Percentiles rank a stretch among this genome's conserved stretches.
Conservation (phyloP, 768 basidiomycete genomes). For the Paxillus ammoniavirescens region DNA sequence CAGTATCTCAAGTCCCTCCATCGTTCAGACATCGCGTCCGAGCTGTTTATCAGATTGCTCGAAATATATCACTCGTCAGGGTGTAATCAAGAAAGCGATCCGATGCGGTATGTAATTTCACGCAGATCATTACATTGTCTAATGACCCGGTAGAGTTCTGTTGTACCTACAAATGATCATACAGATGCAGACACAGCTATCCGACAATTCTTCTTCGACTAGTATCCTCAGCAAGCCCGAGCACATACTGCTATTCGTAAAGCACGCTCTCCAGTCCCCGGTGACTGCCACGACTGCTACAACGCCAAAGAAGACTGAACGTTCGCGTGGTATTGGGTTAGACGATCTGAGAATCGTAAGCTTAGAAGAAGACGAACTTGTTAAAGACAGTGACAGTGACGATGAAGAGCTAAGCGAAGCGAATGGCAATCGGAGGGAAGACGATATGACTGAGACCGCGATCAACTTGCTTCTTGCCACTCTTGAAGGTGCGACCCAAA, state of each 20-base stretch:
- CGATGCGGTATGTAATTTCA: constrained; percentile 18
- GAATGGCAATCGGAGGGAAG: constrained; percentile 41
- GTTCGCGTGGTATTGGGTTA: constrained; percentile 25
- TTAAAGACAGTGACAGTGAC: constrained; percentile 59
- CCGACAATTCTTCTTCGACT: constrained; percentile 49
- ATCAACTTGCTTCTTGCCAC: constrained; percentile 80
- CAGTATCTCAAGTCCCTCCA: constrained; percentile 61
- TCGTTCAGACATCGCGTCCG: constrained; percentile 67
- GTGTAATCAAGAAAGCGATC: constrained; percentile 17
- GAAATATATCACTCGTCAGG: constrained; percentile 55
- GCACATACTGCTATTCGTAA: constrained; percentile 80
- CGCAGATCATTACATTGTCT: background rate
- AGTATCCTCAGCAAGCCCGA: constrained; percentile 61
- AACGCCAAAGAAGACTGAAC: constrained; percentile 3
- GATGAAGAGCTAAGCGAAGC: constrained; percentile 43
- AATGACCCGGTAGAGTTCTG: constrained; percentile 48
- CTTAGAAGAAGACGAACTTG: constrained; percentile 35
- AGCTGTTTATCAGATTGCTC: constrained; percentile 71
- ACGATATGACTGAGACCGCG: constrained; percentile 74
- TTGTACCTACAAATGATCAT: constrained; percentile 78
- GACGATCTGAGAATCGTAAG: constrained; percentile 39
- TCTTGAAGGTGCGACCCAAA: constrained; percentile 65
- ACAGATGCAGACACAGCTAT: constrained; percentile 73
- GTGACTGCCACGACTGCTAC: background rate
- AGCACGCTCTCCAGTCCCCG: constrained; percentile 64